These are phyloP conservation scores for Lactarius indigo DNA, from an alignment of 768 basidiomycete genomes.

Conservation along the genomic window DNA sequence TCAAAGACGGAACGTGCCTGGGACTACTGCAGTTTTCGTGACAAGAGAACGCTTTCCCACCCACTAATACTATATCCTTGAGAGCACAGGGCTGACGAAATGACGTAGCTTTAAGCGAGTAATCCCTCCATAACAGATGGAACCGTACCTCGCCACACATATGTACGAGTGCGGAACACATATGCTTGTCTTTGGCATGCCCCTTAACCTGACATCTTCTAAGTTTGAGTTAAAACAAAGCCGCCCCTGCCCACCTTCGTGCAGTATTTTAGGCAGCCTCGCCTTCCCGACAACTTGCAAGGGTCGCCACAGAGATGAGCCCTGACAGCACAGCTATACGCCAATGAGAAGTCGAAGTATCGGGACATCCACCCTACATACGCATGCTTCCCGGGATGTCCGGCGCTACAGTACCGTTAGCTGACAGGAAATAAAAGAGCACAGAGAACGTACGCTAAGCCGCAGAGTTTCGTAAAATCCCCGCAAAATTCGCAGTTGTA, in stretches of 20 bases:
- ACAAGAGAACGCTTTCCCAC: slow-evolving; percentile 18
- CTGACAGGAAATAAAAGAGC: too few species aligned
- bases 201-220: slow-evolving; percentile 38
- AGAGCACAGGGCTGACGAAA: slow-evolving; percentile 22
- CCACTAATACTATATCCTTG: neutral
- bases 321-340: slow-evolving; percentile 42
- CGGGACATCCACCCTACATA: slow-evolving; percentile 29
- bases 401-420: slow-evolving; percentile 40
- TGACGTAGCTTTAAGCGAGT: neutral
- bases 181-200: slow-evolving; percentile 47
- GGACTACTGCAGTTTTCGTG: slow-evolving; percentile 13
- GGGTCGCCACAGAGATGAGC: slow-evolving; percentile 53
- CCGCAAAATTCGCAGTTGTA: slow-evolving; percentile 43
- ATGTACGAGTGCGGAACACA: slow-evolving; percentile 52
- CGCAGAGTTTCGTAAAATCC: slow-evolving; percentile 40
- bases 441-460: slow-evolving; percentile 41
- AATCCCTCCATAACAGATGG: too few species aligned
- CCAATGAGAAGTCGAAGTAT: neutral
- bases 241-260: slow-evolving; percentile 41
- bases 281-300: slow-evolving; percentile 44
- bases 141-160: slow-evolving; percentile 54
- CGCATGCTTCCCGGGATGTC: slow-evolving; percentile 55
- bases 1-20: neutral
- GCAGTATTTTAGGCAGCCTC: slow-evolving; percentile 52
- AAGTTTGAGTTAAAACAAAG: neutral